These are phyloP conservation scores for Clathrus columnatus DNA, from an alignment of 768 basidiomycete species.

Conservation along the genomic window DNA sequence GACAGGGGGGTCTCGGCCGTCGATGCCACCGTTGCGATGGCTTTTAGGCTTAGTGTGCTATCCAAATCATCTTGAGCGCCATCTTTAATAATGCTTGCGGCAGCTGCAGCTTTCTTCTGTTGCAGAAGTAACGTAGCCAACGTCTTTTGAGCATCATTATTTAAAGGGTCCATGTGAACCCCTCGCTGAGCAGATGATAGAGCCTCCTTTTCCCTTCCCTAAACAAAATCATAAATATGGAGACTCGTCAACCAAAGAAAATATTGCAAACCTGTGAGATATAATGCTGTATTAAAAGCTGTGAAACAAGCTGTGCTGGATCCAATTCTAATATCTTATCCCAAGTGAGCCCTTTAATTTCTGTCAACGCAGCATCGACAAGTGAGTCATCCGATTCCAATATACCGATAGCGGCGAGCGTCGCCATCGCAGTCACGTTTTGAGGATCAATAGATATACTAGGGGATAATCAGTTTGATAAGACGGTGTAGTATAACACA, in stretches of 20 bases:
- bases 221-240: background rate
- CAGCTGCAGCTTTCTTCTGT: conserved; percentile 30
- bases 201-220: conserved; percentile 46
- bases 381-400: conserved; percentile 69
- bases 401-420: conserved; percentile 85
- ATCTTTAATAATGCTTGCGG: conserved; percentile 39
- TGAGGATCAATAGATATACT: conserved; percentile 75
- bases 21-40: conserved; percentile 32
- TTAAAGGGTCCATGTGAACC: conserved; percentile 47
- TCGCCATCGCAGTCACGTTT: conserved; percentile 73
- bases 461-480: conserved; percentile 4
- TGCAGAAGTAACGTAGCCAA: conserved; percentile 51
- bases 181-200: conserved; percentile 47
- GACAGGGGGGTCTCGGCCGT: conserved; percentile 26
- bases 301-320: conserved; percentile 57
- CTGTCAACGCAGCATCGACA: conserved; percentile 79
- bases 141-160: conserved; percentile 37
- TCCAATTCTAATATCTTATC: conserved; percentile 61
- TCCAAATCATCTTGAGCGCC: conserved; percentile 24
- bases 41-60: conserved; percentile 40
- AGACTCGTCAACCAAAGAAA: conserved; percentile 6
- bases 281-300: conserved; percentile 64
- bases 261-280: conserved; percentile 53
- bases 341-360: conserved; percentile 61
- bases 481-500: background rate